Evolutionary conservation across 306 rosid genomes (phyloP).

Genomic region (Fagus sylvatica): DNA sequence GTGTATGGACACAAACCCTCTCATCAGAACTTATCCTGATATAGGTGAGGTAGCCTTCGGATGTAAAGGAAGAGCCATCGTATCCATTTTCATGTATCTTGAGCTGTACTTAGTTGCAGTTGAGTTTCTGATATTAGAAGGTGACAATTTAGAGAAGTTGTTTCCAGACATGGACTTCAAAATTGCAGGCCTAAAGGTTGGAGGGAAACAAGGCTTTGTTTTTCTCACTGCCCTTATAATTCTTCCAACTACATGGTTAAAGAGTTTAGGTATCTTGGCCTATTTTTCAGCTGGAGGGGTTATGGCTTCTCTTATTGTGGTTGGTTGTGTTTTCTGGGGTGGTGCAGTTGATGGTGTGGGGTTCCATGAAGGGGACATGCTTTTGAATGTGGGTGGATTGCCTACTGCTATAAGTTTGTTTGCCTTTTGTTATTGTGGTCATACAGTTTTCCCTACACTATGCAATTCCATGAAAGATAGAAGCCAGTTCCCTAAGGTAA

Average conservation of each 20-base stretch:
- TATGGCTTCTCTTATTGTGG: slow-evolving; percentile 45
- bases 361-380: slow-evolving; percentile 35
- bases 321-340: slow-evolving; percentile 49
- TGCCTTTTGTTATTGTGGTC: slow-evolving; percentile 60
- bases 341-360: slow-evolving; percentile 64
- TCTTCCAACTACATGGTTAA: slow-evolving; percentile 73
- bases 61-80: slow-evolving; percentile 41
- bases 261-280: slow-evolving; percentile 50
- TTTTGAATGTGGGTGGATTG: slow-evolving; percentile 36
- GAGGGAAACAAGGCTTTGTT: slow-evolving; percentile 47
- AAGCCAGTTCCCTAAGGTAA: slow-evolving; percentile 60
- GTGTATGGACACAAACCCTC: slow-evolving; percentile 52
- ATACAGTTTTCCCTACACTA: slow-evolving; percentile 65
- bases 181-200: slow-evolving; percentile 32
- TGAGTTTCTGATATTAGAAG: slow-evolving; percentile 65
- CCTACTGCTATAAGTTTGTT: slow-evolving; percentile 56
- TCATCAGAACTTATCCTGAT: slow-evolving; percentile 53
- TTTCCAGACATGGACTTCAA: slow-evolving; percentile 47
- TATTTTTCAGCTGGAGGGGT: slow-evolving; percentile 71
- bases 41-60: slow-evolving; percentile 69
- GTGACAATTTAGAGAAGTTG: slow-evolving; percentile 59
- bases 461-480: slow-evolving; percentile 59
- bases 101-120: slow-evolving; percentile 56
- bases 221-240: slow-evolving; percentile 45
- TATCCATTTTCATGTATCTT: slow-evolving; percentile 46